A percentile compares a stretch with the other conserved stretches of the same genome.
phyloP scores from a whole-genome alignment of 768 basidiomycete genomes.

The Termitomyces sp. region DNA sequence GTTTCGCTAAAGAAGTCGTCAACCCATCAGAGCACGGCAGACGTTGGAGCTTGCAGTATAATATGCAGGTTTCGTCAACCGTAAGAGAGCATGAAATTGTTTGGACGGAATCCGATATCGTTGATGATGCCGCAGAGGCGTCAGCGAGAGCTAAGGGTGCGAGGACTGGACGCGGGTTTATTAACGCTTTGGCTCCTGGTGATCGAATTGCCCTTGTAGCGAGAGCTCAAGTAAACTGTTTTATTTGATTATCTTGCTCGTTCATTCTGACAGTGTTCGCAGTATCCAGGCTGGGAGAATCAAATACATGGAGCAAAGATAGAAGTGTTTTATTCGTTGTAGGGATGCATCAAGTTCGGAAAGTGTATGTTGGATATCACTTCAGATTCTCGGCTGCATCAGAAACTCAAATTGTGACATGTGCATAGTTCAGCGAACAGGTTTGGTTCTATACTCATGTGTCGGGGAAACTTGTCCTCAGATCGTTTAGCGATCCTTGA shows the following conservation, averaged over 20 bases:
- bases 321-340: constrained; percentile 21
- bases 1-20: constrained; percentile 4
- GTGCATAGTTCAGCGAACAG: background rate
- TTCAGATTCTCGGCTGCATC: background rate
- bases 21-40: constrained; percentile 8
- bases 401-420: background rate
- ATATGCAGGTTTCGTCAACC: constrained; percentile 18
- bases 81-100: constrained; percentile 15
- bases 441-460: background rate
- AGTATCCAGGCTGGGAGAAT: constrained; percentile 27
- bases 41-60: constrained; percentile 23
- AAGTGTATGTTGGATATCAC: background rate
- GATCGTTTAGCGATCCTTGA: background rate
- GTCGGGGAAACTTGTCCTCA: background rate
- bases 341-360: background rate
- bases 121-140: constrained; percentile 7
- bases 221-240: constrained; percentile 19
- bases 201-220: constrained; percentile 21
- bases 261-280: background rate
- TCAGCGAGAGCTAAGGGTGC: constrained; percentile 8
- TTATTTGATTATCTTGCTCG: background rate
- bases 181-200: constrained; percentile 14
- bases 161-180: constrained; percentile 16
- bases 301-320: constrained; percentile 17
- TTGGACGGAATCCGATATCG: constrained; percentile 16